Evolutionary conservation across 2,329 filamentous ascomycete species (phyloP), one percentile per base, ranked within the genome.

Genomic region (Colletotrichum limetticola): DNA sequence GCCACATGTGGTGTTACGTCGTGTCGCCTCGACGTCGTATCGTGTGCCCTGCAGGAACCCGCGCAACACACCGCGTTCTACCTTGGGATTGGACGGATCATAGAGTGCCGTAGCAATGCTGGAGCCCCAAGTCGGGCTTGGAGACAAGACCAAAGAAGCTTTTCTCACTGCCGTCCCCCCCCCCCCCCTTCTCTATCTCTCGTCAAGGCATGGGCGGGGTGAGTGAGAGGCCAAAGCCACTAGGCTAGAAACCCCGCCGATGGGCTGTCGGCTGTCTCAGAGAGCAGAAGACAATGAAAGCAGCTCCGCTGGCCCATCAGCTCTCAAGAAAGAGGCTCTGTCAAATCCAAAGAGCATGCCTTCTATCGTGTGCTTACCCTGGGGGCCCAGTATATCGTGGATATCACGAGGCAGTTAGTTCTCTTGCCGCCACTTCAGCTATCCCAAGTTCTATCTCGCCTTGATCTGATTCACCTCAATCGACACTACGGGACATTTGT

Each of bases 1-100:
- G 65, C 57, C 63, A 67, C 49, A 14, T 26, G 24, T 61, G n/a
- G 68, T 61, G 32, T 59, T 22, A 61, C 49, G 32, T 56, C 16
- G 49, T 49, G 59, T 52, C 30, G 32, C 30, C 28, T 26, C 49
- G 32, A 55, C 19, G 19, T 63, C 26, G 32, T 66, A 24, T 26
- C 53, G 46, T 62, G 19, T 30, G 26, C 28, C 52, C 58, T 49
- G 46, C 53, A 53, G 28, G 63, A 67, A 32, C 46, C 63, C 57
- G 42, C 22, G 30, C 22, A 52, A 37, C 12, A 35, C 14, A n/a
- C 42, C 42, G 16, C 7, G n/a, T 19, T 19, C 19, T 9, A 37
- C 3, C 46, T 37, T 26, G n/a, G 32, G 42, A 30, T 60, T 46
- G 28, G 62, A 68, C 35, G 32, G 11, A n/a, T 9, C 52, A 32